A percentile compares a stretch with the other conserved stretches of the same genome.
Evolutionary conservation across 805 yeast genomes (phyloP).

Genomic region (Candida odintsovae): DNA sequence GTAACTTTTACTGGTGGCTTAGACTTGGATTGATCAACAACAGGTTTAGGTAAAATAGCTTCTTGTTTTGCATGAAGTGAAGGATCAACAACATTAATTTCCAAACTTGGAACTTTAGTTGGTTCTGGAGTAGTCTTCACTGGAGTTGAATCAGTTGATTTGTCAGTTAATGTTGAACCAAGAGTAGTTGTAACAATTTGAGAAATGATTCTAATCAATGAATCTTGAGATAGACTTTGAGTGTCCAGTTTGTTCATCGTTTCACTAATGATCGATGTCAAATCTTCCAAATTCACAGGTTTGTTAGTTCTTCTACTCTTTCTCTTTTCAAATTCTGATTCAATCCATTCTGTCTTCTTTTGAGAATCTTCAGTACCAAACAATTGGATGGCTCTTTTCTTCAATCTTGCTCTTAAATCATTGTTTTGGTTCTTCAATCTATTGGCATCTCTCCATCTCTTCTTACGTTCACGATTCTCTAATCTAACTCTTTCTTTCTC

Average conservation of each 20-base stretch:
- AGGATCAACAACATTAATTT: neutral
- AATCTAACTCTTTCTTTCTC: constrained; percentile 52
- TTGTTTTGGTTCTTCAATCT: constrained; percentile 79
- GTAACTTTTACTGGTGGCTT: neutral
- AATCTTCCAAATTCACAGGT: constrained; percentile 27
- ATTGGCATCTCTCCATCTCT: constrained; percentile 79
- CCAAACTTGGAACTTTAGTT: neutral
- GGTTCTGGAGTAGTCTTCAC: neutral
- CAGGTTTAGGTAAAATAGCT: neutral
- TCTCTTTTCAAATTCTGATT: constrained; percentile 62
- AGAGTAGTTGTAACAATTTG: constrained; percentile 21
- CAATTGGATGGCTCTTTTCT: constrained; percentile 59
- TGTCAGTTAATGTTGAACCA: neutral
- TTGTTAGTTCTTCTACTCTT: constrained; percentile 52
- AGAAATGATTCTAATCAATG: constrained; percentile 20
- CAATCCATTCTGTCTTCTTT: constrained; percentile 65
- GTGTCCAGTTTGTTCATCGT: constrained; percentile 36
- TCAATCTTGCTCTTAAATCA: constrained; percentile 74
- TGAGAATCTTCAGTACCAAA: constrained; percentile 58
- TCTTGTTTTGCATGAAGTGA: neutral
- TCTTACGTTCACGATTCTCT: constrained; percentile 73
- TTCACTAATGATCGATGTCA: constrained; percentile 22
- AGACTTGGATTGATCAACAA: neutral
- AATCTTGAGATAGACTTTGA: constrained; percentile 36
- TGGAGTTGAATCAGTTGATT: neutral